Base-by-base conservation (phyloP, 2,329 filamentous ascomycete genomes). In the Cordyceps fumosorosea region DNA sequence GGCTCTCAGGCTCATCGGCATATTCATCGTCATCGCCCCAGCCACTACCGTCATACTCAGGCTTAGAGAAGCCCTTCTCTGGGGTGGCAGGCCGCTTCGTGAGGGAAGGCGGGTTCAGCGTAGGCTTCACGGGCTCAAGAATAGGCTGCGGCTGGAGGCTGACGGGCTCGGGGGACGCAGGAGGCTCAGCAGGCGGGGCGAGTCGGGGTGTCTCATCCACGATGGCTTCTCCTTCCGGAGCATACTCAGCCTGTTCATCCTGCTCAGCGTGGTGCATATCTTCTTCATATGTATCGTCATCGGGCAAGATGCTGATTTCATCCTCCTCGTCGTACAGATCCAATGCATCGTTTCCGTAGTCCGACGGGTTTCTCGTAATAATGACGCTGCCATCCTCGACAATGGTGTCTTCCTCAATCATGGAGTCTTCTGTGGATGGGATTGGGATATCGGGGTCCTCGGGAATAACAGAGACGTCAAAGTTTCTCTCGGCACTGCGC, bases 381-480 rank as follows among this genome's bases (percentile, higher is more conserved):
- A 89, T 81, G 59, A 89, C 81, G 63, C 86, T 87, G 29, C 79
- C 81, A 64, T 81, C 82, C 48, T 82, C 80, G 26, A 79, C 78
- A 45, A 81, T 76, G 29, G 79, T 75, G 3, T 79, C 75, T 42
- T 85, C 83, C n/a, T 83, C 80, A 48, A 85, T 72, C 45, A 85
- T 78, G 1, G 82, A 84, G 66, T 86, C 86, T 74, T 97, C 93
- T 16, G 91, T 88, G 42, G 91, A 96, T 22, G 91, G 93, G 67
- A 97, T 91, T 0, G 93, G 90, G 47, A 95, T 84, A 73, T 98
- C 93, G 7, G 93, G 93, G 71, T 98, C 92, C 64, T 91, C 81
- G 37, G 85, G 77, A 55, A 84, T 58, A 16, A 53, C 78, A 63
- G 76, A 80, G 12, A 79, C 81, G 63, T 84, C 81, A 22, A 84